Evolutionary conservation across 139 green algal species (phyloP).

Genomic region (Picochlorum sp.): DNA sequence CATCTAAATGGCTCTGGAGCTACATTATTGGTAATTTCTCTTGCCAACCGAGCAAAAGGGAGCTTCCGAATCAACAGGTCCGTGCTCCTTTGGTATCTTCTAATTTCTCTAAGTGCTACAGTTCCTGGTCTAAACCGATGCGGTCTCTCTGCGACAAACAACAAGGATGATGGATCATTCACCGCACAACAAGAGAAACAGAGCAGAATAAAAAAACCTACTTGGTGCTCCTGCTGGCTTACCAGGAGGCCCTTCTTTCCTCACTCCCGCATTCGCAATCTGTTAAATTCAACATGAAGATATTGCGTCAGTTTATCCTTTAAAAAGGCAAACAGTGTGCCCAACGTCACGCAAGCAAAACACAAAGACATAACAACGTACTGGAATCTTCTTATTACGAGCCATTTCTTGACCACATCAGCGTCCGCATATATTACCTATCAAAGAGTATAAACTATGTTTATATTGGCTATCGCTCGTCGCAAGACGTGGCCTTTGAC

Average conservation of each 20-base stretch:
- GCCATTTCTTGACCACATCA: no score
- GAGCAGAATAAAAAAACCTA: background rate
- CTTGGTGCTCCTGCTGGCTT: background rate
- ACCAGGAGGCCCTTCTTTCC: background rate
- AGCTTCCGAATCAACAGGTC: slow-evolving; percentile 72
- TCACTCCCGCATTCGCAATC: background rate
- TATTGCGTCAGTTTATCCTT: background rate
- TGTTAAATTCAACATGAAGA: background rate
- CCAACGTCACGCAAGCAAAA: no score
- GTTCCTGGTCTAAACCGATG: slow-evolving; percentile 53
- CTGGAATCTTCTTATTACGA: no score
- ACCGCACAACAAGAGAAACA: background rate
- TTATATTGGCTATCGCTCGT: no score
- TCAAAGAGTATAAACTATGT: no score
- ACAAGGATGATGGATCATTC: background rate
- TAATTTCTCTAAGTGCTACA: slow-evolving; percentile 61
- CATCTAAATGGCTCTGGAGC: slow-evolving; percentile 89
- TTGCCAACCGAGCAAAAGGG: slow-evolving; percentile 67
- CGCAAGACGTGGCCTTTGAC: no score
- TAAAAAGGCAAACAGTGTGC: no score
- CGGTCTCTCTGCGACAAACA: slow-evolving; percentile 23
- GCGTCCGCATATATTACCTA: no score
- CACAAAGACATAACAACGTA: no score
- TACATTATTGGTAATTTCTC: slow-evolving; percentile 87
- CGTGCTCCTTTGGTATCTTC: slow-evolving; percentile 62